Evolutionary conservation across 129 eudicot genomes (phyloP).

Genomic region (Chrysanthemum makinoi): DNA sequence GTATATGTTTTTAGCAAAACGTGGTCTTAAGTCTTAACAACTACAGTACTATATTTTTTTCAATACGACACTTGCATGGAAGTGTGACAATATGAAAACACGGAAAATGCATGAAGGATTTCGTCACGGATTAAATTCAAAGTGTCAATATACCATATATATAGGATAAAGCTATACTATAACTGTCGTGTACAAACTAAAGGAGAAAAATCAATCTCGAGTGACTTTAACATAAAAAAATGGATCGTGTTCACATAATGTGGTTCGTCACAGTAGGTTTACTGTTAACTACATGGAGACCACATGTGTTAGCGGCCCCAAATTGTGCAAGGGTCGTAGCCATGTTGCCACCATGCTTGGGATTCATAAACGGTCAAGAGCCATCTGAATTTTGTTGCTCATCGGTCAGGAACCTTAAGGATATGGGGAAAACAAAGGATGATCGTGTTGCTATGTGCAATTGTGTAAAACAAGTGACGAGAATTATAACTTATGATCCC

Average conservation of each 20-base stretch:
- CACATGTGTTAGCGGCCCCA: constrained; percentile 17
- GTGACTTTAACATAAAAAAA: background rate
- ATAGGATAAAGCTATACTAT: background rate
- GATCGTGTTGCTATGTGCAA: constrained; percentile 31
- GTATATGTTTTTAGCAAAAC: no score
- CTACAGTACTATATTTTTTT: no score
- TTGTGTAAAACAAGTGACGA: constrained; percentile 24
- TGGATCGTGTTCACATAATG: constrained; percentile 6
- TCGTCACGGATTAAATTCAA: no score
- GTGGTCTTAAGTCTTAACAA: no score
- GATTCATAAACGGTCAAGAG: constrained; percentile 24
- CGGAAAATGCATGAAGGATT: no score
- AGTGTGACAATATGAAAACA: no score
- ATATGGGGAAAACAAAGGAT: constrained; percentile 15
- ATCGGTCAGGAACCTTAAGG: constrained; percentile 8
- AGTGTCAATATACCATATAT: no score
- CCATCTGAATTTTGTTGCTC: constrained; percentile 25
- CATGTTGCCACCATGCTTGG: constrained; percentile 24
- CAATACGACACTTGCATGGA: no score
- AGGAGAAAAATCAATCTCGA: constrained; percentile 4
- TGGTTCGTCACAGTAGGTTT: constrained; percentile 16
- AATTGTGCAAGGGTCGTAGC: constrained; percentile 9
- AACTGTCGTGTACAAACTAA: background rate
- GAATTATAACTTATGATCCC: constrained; percentile 12
- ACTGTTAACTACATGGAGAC: constrained; percentile 20